Evolutionary conservation across 768 basidiomycete genomes (phyloP).

Genomic region (Suillus spraguei): DNA sequence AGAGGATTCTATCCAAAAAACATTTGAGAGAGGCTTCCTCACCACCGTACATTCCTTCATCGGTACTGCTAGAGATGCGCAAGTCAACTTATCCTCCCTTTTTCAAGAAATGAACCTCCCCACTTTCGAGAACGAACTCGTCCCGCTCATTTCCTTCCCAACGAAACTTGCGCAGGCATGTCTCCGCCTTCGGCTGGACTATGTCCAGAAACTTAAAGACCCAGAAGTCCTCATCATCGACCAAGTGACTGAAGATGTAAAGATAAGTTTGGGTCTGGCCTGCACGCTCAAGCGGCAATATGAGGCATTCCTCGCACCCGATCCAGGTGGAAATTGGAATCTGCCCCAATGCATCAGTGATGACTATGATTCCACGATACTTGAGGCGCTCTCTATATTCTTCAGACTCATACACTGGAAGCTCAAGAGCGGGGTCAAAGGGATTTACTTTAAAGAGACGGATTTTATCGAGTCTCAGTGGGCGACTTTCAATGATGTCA

Average conservation of each 20-base stretch:
- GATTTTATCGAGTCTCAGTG: constrained; percentile 97
- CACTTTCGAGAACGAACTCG: constrained; percentile 84
- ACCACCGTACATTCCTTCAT: constrained; percentile 88
- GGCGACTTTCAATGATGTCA: constrained; percentile 93
- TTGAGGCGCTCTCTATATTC: constrained; percentile 85
- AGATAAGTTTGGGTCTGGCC: constrained; percentile 87
- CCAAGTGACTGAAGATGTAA: constrained; percentile 91
- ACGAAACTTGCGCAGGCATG: constrained; percentile 92
- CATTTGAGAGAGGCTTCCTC: constrained; percentile 89
- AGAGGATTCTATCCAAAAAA: constrained; percentile 93
- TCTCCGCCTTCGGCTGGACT: constrained; percentile 86
- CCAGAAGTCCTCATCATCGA: constrained; percentile 91
- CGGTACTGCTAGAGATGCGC: constrained; percentile 81
- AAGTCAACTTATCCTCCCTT: constrained; percentile 73
- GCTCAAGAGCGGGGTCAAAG: constrained; percentile 88
- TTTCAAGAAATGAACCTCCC: constrained; percentile 92
- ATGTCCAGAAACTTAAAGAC: constrained; percentile 84
- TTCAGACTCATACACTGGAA: constrained; percentile 97
- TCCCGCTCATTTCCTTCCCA: constrained; percentile 94
- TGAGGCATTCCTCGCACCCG: constrained; percentile 86
- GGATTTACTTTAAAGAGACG: constrained; percentile 96
- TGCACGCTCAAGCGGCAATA: constrained; percentile 96
- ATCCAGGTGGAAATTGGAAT: constrained; percentile 86
- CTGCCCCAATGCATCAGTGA: constrained; percentile 86
- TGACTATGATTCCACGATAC: constrained; percentile 87